Evolutionary conservation across 108 stramenopile species (phyloP).

Genomic region (Cyclotella baltica): DNA sequence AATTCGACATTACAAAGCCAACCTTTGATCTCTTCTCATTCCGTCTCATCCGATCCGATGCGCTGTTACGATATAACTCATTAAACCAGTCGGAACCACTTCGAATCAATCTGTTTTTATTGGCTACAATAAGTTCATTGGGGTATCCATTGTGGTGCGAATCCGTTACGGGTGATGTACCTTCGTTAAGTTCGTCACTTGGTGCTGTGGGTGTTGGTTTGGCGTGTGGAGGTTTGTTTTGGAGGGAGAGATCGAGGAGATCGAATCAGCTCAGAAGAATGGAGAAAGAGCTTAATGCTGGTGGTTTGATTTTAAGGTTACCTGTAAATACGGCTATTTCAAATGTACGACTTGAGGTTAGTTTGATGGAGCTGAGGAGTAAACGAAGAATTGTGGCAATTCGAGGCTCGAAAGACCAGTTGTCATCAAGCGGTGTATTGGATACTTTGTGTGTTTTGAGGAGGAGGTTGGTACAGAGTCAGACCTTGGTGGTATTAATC

Average conservation of each 20-base stretch:
- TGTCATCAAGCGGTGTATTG: constrained; percentile 40
- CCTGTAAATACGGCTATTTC: constrained; percentile 58
- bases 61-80: constrained; percentile 71
- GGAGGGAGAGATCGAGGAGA: constrained; percentile 68
- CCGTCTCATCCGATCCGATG: constrained; percentile 77
- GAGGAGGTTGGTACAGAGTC: constrained; percentile 65
- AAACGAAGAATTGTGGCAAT: constrained; percentile 66
- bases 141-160: constrained; percentile 65
- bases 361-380: constrained; percentile 37
- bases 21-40: constrained; percentile 79
- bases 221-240: constrained; percentile 55
- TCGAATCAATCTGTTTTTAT: constrained; percentile 70
- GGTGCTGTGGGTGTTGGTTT: constrained; percentile 40
- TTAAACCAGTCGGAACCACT: constrained; percentile 85
- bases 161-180: constrained; percentile 54
- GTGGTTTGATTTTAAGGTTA: constrained; percentile 56
- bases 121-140: constrained; percentile 57
- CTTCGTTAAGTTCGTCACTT: constrained; percentile 23
- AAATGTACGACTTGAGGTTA: constrained; percentile 11
- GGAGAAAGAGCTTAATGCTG: constrained; percentile 83
- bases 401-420: constrained; percentile 56
- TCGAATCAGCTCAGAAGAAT: constrained; percentile 73
- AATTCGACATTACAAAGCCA: constrained; percentile 80
- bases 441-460: constrained; percentile 51
- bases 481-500: constrained; percentile 62